Evolutionary conservation across 768 basidiomycete genomes (phyloP), one percentile per base, ranked within the genome.

Genomic region (Tylopilus plumbeoviolaceoides): DNA sequence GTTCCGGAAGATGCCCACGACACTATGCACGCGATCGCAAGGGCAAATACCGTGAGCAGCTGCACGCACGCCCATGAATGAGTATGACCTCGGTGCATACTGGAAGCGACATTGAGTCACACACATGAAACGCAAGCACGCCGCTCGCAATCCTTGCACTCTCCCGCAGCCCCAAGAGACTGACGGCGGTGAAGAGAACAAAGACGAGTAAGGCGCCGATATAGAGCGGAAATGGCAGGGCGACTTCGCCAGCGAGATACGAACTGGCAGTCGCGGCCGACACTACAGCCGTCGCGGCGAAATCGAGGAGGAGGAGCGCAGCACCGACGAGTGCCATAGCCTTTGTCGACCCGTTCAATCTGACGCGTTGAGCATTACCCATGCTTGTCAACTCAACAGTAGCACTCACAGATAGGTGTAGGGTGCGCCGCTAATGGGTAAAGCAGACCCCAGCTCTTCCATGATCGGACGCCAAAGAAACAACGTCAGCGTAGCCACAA

Each of bases 381-480:
- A 28, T 53, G 30, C 45, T 3, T 44, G 35, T 38, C 6, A 27
- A 27, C 12, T 47, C 28, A 8, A 3, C 17, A 4, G 9, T 39
- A 23, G 10, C 7, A 63, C 79, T 56, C 56, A 85, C 83, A 86
- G 69, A 61, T 86, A 87, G 0, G 81, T 80, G 61, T 87, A 89
- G 5, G 84, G 86, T 8, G 84, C 85, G 1, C 88, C 88, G 50
- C 76, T 81, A 10, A 88, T 75, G 1, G 85, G 83, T 1, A 89
- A 66, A 3, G 87, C 85, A 5, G 83, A 82, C 0, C 78, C 85
- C 9, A 91, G 67, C 62, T 89, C 88, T 57, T 80, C 77, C 79
- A 91, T 82, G 43, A 90, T 77, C 3, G 87, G 87, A 12, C 85
- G 79, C 84, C 85, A 90, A 21, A 89, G 63, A 59, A 84, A 85